Evolutionary conservation across 1,284 basidiomycete genomes (phyloP).

Genomic region (Erythrobasidium hasegawianum): DNA sequence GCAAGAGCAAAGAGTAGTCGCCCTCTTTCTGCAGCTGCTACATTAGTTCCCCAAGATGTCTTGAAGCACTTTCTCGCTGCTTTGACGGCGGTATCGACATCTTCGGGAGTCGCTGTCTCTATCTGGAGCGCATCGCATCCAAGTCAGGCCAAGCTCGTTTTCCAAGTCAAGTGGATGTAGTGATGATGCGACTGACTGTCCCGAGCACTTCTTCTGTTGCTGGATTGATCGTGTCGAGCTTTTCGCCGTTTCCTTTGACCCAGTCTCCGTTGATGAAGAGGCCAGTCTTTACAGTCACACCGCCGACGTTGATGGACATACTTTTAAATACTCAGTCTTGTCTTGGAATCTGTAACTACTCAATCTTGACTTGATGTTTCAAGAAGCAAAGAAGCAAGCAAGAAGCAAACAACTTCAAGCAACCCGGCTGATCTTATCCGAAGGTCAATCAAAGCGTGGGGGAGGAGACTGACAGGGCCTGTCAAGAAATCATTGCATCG

Average conservation of each 20-base stretch:
- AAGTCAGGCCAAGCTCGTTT: too few species aligned
- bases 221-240: conserved; percentile 31
- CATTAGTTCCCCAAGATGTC: conserved; percentile 38
- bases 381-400: too few species aligned
- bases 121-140: too few species aligned
- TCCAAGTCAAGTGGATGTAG: too few species aligned
- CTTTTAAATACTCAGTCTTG: too few species aligned
- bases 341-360: too few species aligned
- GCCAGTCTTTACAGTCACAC: conserved; percentile 13
- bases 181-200: background rate
- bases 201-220: conserved; percentile 34
- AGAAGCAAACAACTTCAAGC: too few species aligned
- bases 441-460: too few species aligned
- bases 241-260: conserved; percentile 29
- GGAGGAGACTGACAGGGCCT: too few species aligned
- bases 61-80: conserved; percentile 36
- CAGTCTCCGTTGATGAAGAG: conserved; percentile 37
- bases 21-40: conserved; percentile 33
- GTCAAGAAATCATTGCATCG: too few species aligned
- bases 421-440: too few species aligned
- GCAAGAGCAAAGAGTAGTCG: conserved; percentile 38
- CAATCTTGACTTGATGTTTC: too few species aligned
- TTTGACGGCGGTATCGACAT: conserved; percentile 39
- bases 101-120: conserved; percentile 30
- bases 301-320: conserved; percentile 9